Evolutionary conservation across 2,329 filamentous ascomycete genomes (phyloP), one percentile per base, ranked within the genome.

Genomic region (Talaromyces islandicus): DNA sequence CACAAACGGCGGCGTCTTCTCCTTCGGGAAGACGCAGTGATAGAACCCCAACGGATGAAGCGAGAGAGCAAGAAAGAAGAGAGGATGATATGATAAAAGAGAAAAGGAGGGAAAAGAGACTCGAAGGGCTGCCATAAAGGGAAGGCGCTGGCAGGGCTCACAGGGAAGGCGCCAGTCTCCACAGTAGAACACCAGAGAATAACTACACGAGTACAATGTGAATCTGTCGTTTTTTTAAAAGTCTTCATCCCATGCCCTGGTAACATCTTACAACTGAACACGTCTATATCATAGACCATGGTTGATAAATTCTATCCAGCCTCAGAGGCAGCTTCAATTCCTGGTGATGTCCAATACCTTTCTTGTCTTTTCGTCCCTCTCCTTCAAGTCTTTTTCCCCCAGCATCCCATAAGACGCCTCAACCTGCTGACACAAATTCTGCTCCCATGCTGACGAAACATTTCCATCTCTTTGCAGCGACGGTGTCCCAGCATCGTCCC

Each of bases 401-500:
- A 63, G 17, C 43, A 46, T 48, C 10, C 62, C 62, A 60, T 63
- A 63, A 25, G 62, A 50, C 51, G 58, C 56, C 32, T 61, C 54
- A 21, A 62, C 60, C 41, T 62, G 58, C 46, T 56, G 52, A 56
- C 46, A 59, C 54, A 56, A 48, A 7, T 25, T 17, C 27, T 57
- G 35, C 35, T 58, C 35, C 58, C 59, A 60, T 29, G 60, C 46
- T 41, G 25, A 43, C 38, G 30, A 38, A 29, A 73, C 73, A 2
- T 74, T 75, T 25, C 78, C 74, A 35, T 71, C 71, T 6, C 78
- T 73, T 25, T 67, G 68, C 46, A 72, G 65, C 57, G 68, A 66
- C 21, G 70, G 54, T 27, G 65, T 61, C 0, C 81, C 82, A 51
- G 75, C 70, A 59, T 80, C 79, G 56, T 78, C 72, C 83, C 83